These are phyloP conservation scores for Suillus weaverae DNA, from an alignment of 768 basidiomycete genomes.

Conservation along the genomic window DNA sequence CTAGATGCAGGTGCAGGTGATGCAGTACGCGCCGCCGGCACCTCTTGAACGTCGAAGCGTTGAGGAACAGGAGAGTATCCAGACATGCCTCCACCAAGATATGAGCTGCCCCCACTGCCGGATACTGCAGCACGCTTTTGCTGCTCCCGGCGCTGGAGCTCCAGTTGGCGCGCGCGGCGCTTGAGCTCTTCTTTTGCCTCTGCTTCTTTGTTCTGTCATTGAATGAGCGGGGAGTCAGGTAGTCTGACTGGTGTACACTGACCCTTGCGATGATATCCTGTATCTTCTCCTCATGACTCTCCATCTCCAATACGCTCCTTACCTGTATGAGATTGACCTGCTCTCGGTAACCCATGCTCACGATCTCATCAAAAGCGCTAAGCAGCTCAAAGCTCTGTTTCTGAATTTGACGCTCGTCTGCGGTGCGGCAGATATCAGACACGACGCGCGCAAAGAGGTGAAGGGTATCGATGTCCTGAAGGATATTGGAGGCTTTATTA, in stretches of 20 bases:
- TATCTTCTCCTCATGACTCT: slow-evolving; percentile 91
- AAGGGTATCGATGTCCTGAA: slow-evolving; percentile 96
- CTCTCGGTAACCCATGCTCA: slow-evolving; percentile 85
- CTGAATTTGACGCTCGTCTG: slow-evolving; percentile 86
- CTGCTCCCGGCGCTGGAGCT: slow-evolving; percentile 96
- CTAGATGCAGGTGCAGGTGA: slow-evolving; percentile 44
- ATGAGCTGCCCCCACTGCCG: slow-evolving; percentile 50
- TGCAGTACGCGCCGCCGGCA: slow-evolving; percentile 44
- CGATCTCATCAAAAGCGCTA: slow-evolving; percentile 95
- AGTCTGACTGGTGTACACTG: slow-evolving; percentile 26
- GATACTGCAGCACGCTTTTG: slow-evolving; percentile 68
- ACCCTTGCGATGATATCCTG: slow-evolving; percentile 97
- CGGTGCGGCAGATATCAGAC: slow-evolving; percentile 84
- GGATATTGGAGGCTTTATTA: slow-evolving; percentile 97
- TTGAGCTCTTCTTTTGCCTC: slow-evolving; percentile 99
- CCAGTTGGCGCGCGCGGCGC: slow-evolving; percentile 94
- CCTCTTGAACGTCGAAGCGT: slow-evolving; percentile 69
- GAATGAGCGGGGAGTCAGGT: not conserved
- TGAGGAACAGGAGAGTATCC: slow-evolving; percentile 70
- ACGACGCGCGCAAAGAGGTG: slow-evolving; percentile 93
- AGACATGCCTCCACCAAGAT: slow-evolving; percentile 64
- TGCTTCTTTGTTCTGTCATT: slow-evolving; percentile 88
- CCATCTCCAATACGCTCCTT: slow-evolving; percentile 80
- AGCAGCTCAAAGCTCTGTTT: slow-evolving; percentile 92
- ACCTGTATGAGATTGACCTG: slow-evolving; percentile 79